phyloP scores from a whole-genome alignment of 305 asterid species.

The Solanum aculeatissimum region DNA sequence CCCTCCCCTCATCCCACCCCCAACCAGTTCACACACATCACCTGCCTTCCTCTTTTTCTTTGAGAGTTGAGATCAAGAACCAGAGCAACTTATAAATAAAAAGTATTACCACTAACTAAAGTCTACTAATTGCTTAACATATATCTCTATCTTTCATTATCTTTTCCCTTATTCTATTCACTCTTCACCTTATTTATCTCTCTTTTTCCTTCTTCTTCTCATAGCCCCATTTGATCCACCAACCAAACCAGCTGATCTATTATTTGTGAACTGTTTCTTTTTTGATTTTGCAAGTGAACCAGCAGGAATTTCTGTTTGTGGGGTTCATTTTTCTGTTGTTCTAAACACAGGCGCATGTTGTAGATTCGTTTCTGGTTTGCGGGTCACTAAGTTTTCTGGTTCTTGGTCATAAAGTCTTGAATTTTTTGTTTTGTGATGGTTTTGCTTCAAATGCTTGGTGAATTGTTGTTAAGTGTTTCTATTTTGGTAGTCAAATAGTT shows the following conservation, averaged over 20 bases:
- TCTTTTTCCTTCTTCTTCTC: neutral
- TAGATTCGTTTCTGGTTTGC: neutral
- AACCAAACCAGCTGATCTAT: neutral
- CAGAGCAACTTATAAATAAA: neutral
- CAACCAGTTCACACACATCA: constrained; percentile 34
- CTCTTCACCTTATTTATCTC: neutral
- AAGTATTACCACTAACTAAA: constrained; percentile 3
- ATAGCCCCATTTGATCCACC: neutral
- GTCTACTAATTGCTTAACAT: neutral
- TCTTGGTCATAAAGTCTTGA: neutral
- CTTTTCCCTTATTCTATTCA: neutral
- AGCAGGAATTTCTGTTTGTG: neutral
- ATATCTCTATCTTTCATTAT: neutral
- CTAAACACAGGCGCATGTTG: neutral
- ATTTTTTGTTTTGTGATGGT: constrained; percentile 4
- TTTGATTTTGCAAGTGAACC: neutral
- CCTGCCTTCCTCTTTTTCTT: constrained; percentile 22
- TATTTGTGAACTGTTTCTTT: neutral
- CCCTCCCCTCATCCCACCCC: constrained; percentile 10
- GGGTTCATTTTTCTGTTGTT: neutral
- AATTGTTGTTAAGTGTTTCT: constrained; percentile 14
- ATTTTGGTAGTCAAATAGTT: constrained; percentile 23
- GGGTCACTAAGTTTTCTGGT: neutral
- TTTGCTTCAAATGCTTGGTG: constrained; percentile 12
- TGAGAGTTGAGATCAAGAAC: constrained; percentile 32